Evolutionary conservation across 2,329 filamentous ascomycete species (phyloP), one percentile per base, ranked within the genome.

Genomic region (Scopulariopsis brevicaulis): DNA sequence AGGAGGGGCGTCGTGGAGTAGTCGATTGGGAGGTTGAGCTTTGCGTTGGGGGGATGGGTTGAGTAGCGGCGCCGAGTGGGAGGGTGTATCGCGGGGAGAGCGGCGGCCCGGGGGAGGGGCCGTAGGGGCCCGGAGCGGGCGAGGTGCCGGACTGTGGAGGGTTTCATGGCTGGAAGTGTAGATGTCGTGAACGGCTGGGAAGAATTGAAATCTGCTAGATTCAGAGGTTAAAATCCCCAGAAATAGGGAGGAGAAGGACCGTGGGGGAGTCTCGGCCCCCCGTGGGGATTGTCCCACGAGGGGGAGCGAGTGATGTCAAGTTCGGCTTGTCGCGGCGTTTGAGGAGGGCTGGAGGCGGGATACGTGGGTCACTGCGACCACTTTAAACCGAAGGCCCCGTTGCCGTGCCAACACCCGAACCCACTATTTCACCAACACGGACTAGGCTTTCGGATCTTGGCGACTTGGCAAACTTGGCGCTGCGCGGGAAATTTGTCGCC

Each of bases 11-110:
- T 95, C 18, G 86, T 85, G 61, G 85, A 83, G 73, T 94, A 99
- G 76, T 97, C 92, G 64, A 90, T 84, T 7, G 92, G 89, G 54
- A 90, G 73, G 71, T 99, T 99, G 58, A 99, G 82, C 63, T 76
- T 79, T 56, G 83, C 83, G 59, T 81, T 81, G 28, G 81, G 77
- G 35, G 79, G 79, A 59, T 81, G 77, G 55, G 79, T 79, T 58
- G 81, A 84, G 68, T 83, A 83, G 10, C 48, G 34, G 15, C 60
- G 28, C 28, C 28, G 61, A 32, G 34, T 51, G 58, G 64, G 18
- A 18, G n/a, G 59, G 59, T 59, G 63, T 62, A 55, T 46, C 24
- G 50, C 28, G 50, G 28, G 43, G 50, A 54, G 50, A 25, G 25
- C 14, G 24, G n/a, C 6, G 15, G 53, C 15, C 12, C 35, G 55